A percentile compares a stretch with the other conserved stretches of the same genome.
Conservation (phyloP, 305 asterid genomes). For the Fraxinus albicans region DNA sequence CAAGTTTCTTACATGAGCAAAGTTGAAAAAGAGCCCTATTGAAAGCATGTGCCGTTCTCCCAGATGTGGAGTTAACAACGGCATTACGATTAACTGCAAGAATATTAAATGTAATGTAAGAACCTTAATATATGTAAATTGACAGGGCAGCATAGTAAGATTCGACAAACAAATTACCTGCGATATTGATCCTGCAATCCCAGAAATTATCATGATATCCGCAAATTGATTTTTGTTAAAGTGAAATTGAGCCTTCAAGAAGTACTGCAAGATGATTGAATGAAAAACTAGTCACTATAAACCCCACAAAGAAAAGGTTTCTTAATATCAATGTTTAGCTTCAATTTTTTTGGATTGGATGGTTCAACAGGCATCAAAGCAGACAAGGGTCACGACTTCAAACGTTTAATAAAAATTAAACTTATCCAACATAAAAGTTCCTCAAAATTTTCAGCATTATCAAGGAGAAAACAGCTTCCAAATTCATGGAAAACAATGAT, state of each 20-base stretch:
- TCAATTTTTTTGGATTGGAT: background rate
- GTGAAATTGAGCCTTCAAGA: constrained; percentile 86
- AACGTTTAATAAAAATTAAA: no score
- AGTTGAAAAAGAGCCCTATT: constrained; percentile 63
- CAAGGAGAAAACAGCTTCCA: background rate
- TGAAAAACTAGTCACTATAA: background rate
- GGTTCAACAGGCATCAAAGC: background rate
- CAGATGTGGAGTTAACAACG: constrained; percentile 57
- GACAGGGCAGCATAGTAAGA: background rate
- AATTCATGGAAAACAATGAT: background rate
- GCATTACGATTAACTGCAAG: constrained; percentile 76
- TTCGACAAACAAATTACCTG: constrained; percentile 44
- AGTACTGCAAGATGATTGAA: constrained; percentile 52
- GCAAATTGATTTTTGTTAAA: constrained; percentile 87
- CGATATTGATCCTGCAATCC: constrained; percentile 73
- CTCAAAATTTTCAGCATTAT: background rate
- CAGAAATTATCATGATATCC: constrained; percentile 71
- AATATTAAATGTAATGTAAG: background rate
- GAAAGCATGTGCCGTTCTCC: constrained; percentile 79
- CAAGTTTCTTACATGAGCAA: constrained; percentile 44
- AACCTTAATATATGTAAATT: background rate
- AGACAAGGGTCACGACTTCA: no score
- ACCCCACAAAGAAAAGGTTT: background rate
- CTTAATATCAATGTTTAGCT: background rate
- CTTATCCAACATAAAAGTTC: no score